Evolutionary conservation across 257 asterid genomes (phyloP).

Genomic region (Solanum arcanum): DNA sequence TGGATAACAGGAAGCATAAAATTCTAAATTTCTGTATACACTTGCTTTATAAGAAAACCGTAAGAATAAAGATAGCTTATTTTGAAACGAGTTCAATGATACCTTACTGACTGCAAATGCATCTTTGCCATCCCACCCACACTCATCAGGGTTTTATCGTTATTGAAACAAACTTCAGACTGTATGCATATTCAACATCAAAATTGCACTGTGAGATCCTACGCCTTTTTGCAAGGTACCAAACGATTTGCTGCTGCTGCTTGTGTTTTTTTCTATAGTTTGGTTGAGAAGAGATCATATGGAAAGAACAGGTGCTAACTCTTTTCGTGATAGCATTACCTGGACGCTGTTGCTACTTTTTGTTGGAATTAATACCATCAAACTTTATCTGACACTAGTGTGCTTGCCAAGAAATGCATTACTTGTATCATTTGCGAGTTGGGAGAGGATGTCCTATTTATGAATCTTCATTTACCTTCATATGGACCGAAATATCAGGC

Average conservation of each 20-base stretch:
- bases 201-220: conserved; percentile 85
- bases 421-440: background rate
- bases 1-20: too few species aligned
- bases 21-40: too few species aligned
- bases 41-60: too few species aligned
- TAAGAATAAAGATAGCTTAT: too few species aligned
- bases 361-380: background rate
- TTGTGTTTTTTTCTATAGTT: background rate
- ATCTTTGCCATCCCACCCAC: background rate
- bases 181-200: conserved; percentile 89
- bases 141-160: conserved; percentile 80
- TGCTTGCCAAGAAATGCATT: background rate
- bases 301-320: background rate
- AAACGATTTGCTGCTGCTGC: background rate
- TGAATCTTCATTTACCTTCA: background rate
- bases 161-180: conserved; percentile 89
- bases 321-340: background rate
- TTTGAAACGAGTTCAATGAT: background rate
- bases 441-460: background rate
- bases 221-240: conserved; percentile 87
- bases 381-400: background rate
- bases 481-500: background rate
- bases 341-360: background rate
- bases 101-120: background rate
- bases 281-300: background rate